These are phyloP conservation scores for Quercus mongolica DNA, from an alignment of 306 rosid species.

Conservation along the genomic window DNA sequence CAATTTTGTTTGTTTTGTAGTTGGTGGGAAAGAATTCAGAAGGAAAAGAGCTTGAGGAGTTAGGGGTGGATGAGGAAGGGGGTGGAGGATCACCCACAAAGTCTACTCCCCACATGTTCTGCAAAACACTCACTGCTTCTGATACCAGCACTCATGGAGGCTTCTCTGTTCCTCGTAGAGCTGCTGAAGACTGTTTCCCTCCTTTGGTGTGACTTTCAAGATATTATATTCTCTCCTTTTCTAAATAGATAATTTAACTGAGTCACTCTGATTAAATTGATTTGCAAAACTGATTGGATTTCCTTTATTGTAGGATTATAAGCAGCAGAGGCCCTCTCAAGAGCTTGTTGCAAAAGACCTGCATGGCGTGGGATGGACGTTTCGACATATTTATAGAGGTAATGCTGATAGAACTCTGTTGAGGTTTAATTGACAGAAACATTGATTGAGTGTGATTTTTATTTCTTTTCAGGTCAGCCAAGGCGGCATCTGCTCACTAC, in stretches of 20 bases:
- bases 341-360: conserved; percentile 94
- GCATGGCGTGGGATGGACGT: conserved; percentile 89
- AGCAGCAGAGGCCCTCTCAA: conserved; percentile 94
- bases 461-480: conserved; percentile 84
- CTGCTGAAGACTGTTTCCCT: conserved; percentile 98
- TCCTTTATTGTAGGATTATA: conserved; percentile 63
- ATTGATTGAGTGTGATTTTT: conserved; percentile 18
- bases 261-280: background rate
- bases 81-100: conserved; percentile 71
- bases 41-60: conserved; percentile 61
- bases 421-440: conserved; percentile 20
- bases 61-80: conserved; percentile 58
- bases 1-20: conserved; percentile 39
- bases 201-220: conserved; percentile 57
- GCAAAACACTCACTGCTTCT: conserved; percentile 96
- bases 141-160: conserved; percentile 99
- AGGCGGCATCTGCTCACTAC: conserved; percentile 96
- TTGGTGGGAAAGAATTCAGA: conserved; percentile 51
- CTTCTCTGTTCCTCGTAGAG: conserved; percentile 96
- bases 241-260: background rate
- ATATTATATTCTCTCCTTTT: conserved; percentile 14
- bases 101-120: conserved; percentile 95
- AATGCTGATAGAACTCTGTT: conserved; percentile 3
- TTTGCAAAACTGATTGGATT: conserved; percentile 12
- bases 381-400: conserved; percentile 95